phyloP scores from a whole-genome alignment of 495 filamentous ascomycete genomes.

The Talaromyces stipitatus region DNA sequence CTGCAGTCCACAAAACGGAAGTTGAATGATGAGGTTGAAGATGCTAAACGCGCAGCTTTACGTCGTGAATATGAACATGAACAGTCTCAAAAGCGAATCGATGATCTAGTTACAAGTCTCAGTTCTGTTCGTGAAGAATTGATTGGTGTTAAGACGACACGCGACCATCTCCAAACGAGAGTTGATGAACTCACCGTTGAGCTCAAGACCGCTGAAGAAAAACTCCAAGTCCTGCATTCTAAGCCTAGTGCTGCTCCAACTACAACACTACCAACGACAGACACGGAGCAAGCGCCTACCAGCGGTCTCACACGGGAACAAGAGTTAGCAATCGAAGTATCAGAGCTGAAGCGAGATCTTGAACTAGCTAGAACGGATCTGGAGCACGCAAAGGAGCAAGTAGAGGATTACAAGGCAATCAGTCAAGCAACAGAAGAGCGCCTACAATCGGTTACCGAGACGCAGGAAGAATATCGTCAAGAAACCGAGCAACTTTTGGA shows the following conservation, averaged over 20 bases:
- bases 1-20: conserved; percentile 72
- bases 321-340: conserved; percentile 71
- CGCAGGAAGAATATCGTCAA: conserved; percentile 76
- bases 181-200: conserved; percentile 86
- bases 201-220: conserved; percentile 80
- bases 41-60: conserved; percentile 65
- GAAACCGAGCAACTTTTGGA: conserved; percentile 68
- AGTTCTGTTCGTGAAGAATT: conserved; percentile 74
- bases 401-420: conserved; percentile 84
- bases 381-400: conserved; percentile 67
- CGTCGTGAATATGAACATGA: conserved; percentile 83
- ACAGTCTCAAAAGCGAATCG: conserved; percentile 78
- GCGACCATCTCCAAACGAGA: conserved; percentile 78
- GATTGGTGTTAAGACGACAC: conserved; percentile 70
- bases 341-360: conserved; percentile 74
- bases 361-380: conserved; percentile 69
- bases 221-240: conserved; percentile 67
- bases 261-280: conserved; percentile 18
- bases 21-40: conserved; percentile 75
- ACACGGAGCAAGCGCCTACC: conserved; percentile 28
- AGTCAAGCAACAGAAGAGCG: conserved; percentile 85
- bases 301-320: conserved; percentile 65
- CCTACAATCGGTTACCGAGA: conserved; percentile 66
- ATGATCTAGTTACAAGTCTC: conserved; percentile 76
- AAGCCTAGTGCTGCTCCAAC: conserved; percentile 50